phyloP scores from a whole-genome alignment of 805 yeast species.

The Starmerella etchellsii region DNA sequence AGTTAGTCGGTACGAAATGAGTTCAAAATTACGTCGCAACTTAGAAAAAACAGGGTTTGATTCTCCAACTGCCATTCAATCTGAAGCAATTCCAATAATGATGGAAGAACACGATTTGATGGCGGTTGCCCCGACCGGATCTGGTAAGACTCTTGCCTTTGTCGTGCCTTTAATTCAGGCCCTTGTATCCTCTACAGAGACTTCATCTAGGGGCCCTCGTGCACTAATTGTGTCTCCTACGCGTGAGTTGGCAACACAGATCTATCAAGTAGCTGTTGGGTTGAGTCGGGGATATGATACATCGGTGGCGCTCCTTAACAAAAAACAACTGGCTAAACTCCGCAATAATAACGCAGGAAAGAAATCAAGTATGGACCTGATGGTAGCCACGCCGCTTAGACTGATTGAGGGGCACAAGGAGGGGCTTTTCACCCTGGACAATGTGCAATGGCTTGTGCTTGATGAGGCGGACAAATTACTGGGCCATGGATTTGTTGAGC shows the following conservation, averaged over 20 bases:
- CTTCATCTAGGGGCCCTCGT: slow-evolving; percentile 36
- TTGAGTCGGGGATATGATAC: slow-evolving; percentile 46
- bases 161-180: slow-evolving; percentile 67
- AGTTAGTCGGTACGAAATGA: slow-evolving; percentile 51
- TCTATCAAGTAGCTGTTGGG: slow-evolving; percentile 50
- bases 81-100: slow-evolving; percentile 72
- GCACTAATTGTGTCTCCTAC: slow-evolving; percentile 88
- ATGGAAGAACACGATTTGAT: slow-evolving; percentile 61
- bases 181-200: slow-evolving; percentile 21
- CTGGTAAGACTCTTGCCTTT: slow-evolving; percentile 92
- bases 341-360: slow-evolving; percentile 43
- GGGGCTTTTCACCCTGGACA: slow-evolving; percentile 45
- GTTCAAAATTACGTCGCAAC: slow-evolving; percentile 45
- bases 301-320: slow-evolving; percentile 52
- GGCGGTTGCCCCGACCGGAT: slow-evolving; percentile 97
- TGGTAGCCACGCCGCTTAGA: slow-evolving; percentile 81
- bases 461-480: slow-evolving; percentile 95
- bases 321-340: slow-evolving; percentile 53
- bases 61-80: slow-evolving; percentile 86
- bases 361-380: slow-evolving; percentile 56
- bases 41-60: slow-evolving; percentile 57
- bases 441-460: slow-evolving; percentile 63
- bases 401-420: slow-evolving; percentile 63
- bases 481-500: slow-evolving; percentile 76
- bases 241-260: slow-evolving; percentile 83